phyloP scores from a whole-genome alignment of 169 alveolate species.

The Cryptosporidium sp. region DNA sequence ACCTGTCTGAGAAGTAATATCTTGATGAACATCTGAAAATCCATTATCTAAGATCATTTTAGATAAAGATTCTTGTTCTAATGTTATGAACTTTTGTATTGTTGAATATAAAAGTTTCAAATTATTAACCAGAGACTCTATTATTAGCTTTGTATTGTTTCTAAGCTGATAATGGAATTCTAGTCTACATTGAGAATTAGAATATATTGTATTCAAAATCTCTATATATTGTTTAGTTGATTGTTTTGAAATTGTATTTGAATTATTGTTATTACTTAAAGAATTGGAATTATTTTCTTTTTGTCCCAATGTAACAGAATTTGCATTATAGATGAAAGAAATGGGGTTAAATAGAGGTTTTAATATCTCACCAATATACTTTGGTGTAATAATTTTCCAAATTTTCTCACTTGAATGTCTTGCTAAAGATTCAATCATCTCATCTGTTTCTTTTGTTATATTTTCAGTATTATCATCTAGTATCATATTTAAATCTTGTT shows the following conservation, averaged over 20 bases:
- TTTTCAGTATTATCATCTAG: neutral
- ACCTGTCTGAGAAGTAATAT: neutral
- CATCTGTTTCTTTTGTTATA: neutral
- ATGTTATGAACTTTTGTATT: neutral
- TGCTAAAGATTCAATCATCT: neutral
- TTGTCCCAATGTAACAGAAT: slow-evolving; percentile 16
- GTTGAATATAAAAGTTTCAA: neutral
- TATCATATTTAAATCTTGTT: neutral
- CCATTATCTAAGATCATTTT: neutral
- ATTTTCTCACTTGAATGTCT: neutral
- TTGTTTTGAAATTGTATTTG: slow-evolving; percentile 18
- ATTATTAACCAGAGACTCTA: neutral
- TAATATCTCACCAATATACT: slow-evolving; percentile 12
- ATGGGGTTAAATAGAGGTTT: slow-evolving; percentile 58
- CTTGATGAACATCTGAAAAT: neutral
- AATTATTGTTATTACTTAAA: neutral
- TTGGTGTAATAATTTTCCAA: slow-evolving; percentile 4
- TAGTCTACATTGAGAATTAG: slow-evolving; percentile 11
- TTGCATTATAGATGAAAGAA: slow-evolving; percentile 43
- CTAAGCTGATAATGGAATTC: slow-evolving; percentile 25
- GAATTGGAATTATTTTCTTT: slow-evolving; percentile 14
- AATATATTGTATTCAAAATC: neutral
- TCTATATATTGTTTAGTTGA: slow-evolving; percentile 59
- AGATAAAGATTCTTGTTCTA: neutral
- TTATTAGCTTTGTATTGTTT: neutral